Conservation (phyloP, 192 early-diverging fungal genomes). For the Phlyctochytrium bullatum region DNA sequence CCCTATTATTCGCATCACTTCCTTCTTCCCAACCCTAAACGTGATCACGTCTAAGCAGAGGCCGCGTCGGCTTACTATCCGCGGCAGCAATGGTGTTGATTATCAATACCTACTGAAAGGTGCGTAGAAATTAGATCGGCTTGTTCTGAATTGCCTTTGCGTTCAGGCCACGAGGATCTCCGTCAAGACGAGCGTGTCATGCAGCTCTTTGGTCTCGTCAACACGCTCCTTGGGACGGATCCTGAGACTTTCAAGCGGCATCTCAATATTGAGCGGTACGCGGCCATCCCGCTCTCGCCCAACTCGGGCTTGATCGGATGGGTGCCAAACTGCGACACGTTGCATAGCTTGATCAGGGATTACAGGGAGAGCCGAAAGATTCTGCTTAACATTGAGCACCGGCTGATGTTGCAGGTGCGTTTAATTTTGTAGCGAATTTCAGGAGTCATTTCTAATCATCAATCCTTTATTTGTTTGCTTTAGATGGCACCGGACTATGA, state of each 20-base stretch:
- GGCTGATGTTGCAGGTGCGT: constrained; percentile 74
- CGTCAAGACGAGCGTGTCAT: constrained; percentile 98
- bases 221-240: constrained; percentile 79
- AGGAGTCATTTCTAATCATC: constrained; percentile 1
- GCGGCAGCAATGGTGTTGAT: constrained; percentile 83
- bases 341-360: constrained; percentile 81
- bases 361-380: constrained; percentile 82
- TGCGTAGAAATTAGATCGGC: too few species aligned
- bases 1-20: constrained; percentile 79
- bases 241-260: constrained; percentile 88
- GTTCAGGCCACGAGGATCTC: constrained; percentile 86
- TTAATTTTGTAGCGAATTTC: too few species aligned
- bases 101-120: constrained; percentile 94
- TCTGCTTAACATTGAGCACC: constrained; percentile 84
- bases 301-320: constrained; percentile 95
- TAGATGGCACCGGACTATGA: constrained; percentile 92
- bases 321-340: constrained; percentile 84
- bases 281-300: constrained; percentile 90
- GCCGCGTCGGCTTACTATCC: constrained; percentile 79
- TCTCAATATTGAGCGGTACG: constrained; percentile 84
- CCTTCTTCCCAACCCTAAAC: constrained; percentile 78
- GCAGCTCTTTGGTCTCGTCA: constrained; percentile 97
- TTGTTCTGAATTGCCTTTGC: constrained; percentile 18
- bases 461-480: constrained; percentile 14
- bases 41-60: constrained; percentile 91